Evolutionary conservation across 2,329 filamentous ascomycete species (phyloP), one percentile per base, ranked within the genome.

Genomic region (Tolypocladium guangdongense): DNA sequence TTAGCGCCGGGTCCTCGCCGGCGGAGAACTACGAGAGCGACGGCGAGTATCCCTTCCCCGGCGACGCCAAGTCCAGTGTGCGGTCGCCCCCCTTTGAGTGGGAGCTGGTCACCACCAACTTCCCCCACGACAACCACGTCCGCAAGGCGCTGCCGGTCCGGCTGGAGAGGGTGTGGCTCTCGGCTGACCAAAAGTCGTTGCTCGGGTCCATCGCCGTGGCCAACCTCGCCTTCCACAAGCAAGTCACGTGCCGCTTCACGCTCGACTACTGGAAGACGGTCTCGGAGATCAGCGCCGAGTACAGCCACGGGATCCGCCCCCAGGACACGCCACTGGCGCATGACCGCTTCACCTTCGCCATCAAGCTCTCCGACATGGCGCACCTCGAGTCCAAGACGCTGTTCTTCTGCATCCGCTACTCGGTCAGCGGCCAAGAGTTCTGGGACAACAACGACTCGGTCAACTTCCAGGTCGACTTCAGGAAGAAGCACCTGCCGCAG

Each of bases 261-360:
- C 80, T 96, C 48, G 93, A 99, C 69, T 93, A 95, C 72, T 99
- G 93, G 93, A 96, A 95, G 78, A 99, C 93, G 0, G 95, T 91
- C 0, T 99, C 93, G 0, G 93, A 99, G 67, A 87, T 97, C 2
- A 78, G 80, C 38, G 92, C 89, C n/a, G 90, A 96, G 63, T 99
- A 82, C 73, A 86, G 84, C 66, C 82, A 88, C 57, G 88, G 93
- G 70, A 80, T 92, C 47, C 82, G 83, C 45, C 82, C 82, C 32
- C 81, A 81, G 60, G 81, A 86, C 43, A 74, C 74, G 4, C 73
- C 81, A 24, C 78, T 86, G 60, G 83, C 86, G 49, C 86, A 86
- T 61, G 93, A 99, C 68, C 83, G 89, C 39, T 99, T 99, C 74
- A 88, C 85, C 65, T 99, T 99, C 71, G 89, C 83, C 68, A 95